Conservation (phyloP, 2,329 filamentous ascomycete species). For the Colletotrichum lini region DNA sequence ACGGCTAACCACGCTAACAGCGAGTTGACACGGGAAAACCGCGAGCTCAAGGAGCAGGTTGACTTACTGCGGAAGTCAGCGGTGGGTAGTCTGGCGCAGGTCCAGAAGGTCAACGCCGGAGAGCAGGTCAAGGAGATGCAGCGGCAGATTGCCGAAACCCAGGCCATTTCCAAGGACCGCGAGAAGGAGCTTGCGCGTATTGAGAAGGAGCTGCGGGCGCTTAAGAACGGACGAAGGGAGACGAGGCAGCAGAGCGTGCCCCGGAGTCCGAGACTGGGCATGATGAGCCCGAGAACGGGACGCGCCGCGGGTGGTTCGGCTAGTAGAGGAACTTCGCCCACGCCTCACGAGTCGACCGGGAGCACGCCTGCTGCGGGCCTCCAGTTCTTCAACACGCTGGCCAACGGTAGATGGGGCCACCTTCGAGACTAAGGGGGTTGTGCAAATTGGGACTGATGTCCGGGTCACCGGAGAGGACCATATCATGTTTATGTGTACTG, state of each 20-base stretch:
- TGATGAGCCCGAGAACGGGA: constrained; percentile 65
- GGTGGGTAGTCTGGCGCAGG: constrained; percentile 59
- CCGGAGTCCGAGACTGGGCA: constrained; percentile 68
- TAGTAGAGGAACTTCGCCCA: constrained; percentile 67
- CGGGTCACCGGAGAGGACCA: background rate
- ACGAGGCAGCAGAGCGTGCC: constrained; percentile 71
- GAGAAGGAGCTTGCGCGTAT: constrained; percentile 64
- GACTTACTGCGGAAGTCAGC: constrained; percentile 59
- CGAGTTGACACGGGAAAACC: constrained; percentile 62
- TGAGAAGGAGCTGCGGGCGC: constrained; percentile 63
- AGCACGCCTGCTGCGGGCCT: constrained; percentile 53
- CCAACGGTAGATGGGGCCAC: constrained; percentile 60
- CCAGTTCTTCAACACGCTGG: constrained; percentile 56
- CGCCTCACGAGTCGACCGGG: constrained; percentile 51
- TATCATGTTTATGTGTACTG: background rate
- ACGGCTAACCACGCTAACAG: constrained; percentile 65
- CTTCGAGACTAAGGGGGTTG: constrained; percentile 56
- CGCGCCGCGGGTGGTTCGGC: constrained; percentile 51
- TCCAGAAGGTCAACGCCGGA: constrained; percentile 63
- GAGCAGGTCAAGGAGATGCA: constrained; percentile 53
- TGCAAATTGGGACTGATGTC: background rate
- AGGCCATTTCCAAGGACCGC: constrained; percentile 61
- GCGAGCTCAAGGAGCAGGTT: constrained; percentile 58
- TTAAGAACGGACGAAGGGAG: constrained; percentile 67
- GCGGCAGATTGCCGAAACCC: constrained; percentile 59